These are phyloP conservation scores for Colletotrichum sp. DNA, from an alignment of 2,329 filamentous ascomycete species.

Conservation along the genomic window DNA sequence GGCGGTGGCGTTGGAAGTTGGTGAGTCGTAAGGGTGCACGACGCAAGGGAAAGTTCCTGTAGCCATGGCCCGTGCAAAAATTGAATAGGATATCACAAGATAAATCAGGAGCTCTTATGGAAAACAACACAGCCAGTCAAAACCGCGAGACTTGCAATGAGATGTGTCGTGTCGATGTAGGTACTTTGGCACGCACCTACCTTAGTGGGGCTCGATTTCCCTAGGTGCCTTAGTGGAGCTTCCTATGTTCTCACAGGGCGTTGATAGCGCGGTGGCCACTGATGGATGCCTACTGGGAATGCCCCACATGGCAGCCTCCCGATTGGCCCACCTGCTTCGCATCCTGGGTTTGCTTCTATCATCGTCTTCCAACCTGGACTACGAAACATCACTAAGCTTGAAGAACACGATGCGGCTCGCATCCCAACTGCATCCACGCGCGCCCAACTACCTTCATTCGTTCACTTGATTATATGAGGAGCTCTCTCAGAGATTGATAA, in stretches of 20 bases:
- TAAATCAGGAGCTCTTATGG: neutral
- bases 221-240: neutral
- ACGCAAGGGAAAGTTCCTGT: conserved; percentile 33
- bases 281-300: neutral
- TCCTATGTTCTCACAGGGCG: neutral
- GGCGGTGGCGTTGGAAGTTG: conserved; percentile 44
- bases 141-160: neutral
- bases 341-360: neutral
- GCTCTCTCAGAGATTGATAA: neutral
- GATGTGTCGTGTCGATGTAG: neutral
- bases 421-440: neutral
- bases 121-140: neutral
- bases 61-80: neutral
- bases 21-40: conserved; percentile 51
- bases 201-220: too few relatives aligned
- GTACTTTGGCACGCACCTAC: too few relatives aligned
- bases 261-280: neutral
- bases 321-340: neutral
- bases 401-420: neutral
- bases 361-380: neutral
- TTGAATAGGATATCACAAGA: neutral
- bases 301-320: neutral
- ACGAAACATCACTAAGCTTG: neutral
- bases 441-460: neutral
- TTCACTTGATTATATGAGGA: neutral